These are phyloP conservation scores for Daldinia decipiens DNA, from an alignment of 495 filamentous ascomycete genomes.

Conservation along the genomic window DNA sequence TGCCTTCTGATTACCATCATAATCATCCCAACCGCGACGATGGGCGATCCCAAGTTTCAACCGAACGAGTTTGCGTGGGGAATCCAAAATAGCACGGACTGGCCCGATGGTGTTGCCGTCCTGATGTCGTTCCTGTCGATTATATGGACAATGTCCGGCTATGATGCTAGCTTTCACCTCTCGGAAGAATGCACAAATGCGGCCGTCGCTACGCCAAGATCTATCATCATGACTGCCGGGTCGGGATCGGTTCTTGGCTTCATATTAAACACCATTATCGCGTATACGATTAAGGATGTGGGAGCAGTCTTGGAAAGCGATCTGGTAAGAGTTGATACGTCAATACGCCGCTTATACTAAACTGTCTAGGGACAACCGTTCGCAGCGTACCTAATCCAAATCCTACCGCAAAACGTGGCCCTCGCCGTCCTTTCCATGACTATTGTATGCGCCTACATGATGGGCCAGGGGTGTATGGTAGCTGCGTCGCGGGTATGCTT, in stretches of 20 bases:
- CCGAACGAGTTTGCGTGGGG: slow-evolving; percentile 72
- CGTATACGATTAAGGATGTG: slow-evolving; percentile 82
- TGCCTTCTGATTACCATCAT: slow-evolving; percentile 74
- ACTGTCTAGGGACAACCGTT: slow-evolving; percentile 71
- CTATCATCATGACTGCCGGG: slow-evolving; percentile 77
- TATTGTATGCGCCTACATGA: slow-evolving; percentile 79
- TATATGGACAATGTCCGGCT: slow-evolving; percentile 67
- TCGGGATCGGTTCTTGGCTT: slow-evolving; percentile 77
- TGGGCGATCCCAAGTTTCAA: slow-evolving; percentile 68
- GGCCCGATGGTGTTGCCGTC: slow-evolving; percentile 74
- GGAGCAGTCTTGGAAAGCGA: slow-evolving; percentile 67
- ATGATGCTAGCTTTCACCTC: slow-evolving; percentile 80
- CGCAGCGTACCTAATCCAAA: slow-evolving; percentile 77
- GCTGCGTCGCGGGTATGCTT: slow-evolving; percentile 82
- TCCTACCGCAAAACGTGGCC: slow-evolving; percentile 72
- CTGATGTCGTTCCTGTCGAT: slow-evolving; percentile 80
- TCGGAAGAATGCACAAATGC: slow-evolving; percentile 83
- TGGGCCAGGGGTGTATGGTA: slow-evolving; percentile 88
- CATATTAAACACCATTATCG: slow-evolving; percentile 80
- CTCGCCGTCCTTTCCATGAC: slow-evolving; percentile 74
- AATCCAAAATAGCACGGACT: slow-evolving; percentile 76
- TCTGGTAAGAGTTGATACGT: slow-evolving; percentile 48
- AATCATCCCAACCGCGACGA: slow-evolving; percentile 71
- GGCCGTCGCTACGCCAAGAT: slow-evolving; percentile 75
- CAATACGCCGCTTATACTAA: not conserved